Evolutionary conservation across 1,284 basidiomycete species (phyloP).

Genomic region (Kalmanozyma brasiliensis): DNA sequence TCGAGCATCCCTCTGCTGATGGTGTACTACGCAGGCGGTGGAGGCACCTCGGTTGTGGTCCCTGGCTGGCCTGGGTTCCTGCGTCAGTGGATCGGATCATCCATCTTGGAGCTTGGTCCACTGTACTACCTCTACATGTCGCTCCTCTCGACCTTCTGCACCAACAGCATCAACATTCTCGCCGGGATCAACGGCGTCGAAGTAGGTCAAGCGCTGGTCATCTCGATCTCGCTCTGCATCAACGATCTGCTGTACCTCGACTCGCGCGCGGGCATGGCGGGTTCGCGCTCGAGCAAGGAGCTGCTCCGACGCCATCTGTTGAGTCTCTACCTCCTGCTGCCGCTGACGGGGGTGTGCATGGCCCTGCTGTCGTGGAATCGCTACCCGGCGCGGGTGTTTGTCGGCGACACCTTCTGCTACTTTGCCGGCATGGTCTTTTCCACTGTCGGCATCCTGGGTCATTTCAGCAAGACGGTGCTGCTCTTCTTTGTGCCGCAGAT

Average conservation of each 20-base stretch:
- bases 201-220: slow-evolving; percentile 86
- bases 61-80: slow-evolving; percentile 72
- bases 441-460: slow-evolving; percentile 72
- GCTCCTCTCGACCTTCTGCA: slow-evolving; percentile 92
- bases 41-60: slow-evolving; percentile 92
- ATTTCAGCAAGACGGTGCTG: slow-evolving; percentile 95
- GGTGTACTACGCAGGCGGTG: slow-evolving; percentile 93
- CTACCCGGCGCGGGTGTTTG: slow-evolving; percentile 92
- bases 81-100: slow-evolving; percentile 71
- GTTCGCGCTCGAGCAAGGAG: slow-evolving; percentile 69
- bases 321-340: slow-evolving; percentile 95
- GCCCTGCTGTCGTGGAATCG: slow-evolving; percentile 73
- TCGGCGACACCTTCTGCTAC: slow-evolving; percentile 98
- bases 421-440: slow-evolving; percentile 75
- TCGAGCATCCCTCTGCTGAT: slow-evolving; percentile 92
- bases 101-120: slow-evolving; percentile 90
- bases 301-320: slow-evolving; percentile 91
- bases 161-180: slow-evolving; percentile 98
- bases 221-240: slow-evolving; percentile 85
- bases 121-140: slow-evolving; percentile 98
- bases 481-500: slow-evolving; percentile 98
- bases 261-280: slow-evolving; percentile 36
- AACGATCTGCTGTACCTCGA: slow-evolving; percentile 86
- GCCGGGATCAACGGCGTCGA: slow-evolving; percentile 98
- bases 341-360: slow-evolving; percentile 86